Conservation (phyloP, 805 yeast genomes). For the Ogataea saltuana region DNA sequence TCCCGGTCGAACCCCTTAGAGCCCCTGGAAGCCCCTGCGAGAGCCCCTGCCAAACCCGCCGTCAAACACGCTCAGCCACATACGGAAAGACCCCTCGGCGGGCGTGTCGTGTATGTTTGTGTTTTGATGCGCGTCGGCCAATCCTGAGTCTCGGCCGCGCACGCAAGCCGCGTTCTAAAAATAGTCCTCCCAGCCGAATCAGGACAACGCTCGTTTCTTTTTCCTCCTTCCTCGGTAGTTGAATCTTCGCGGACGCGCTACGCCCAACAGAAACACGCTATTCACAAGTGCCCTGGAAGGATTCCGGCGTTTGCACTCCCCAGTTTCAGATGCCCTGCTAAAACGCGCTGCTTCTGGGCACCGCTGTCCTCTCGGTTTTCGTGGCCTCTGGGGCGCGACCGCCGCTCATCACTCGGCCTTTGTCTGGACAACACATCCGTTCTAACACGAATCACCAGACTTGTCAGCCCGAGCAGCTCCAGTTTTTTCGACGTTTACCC, state of each 20-base stretch:
- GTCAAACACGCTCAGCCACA: conserved; percentile 6
- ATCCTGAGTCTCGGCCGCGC: conserved; percentile 7
- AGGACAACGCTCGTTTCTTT: conserved; percentile 7
- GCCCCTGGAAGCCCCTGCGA: background rate
- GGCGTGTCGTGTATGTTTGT: conserved; percentile 5
- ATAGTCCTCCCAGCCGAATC: conserved; percentile 2
- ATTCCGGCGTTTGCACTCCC: too few relatives aligned
- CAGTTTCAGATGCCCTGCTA: too few relatives aligned
- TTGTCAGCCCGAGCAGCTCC: too few relatives aligned
- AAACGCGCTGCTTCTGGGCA: too few relatives aligned
- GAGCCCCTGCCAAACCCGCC: background rate
- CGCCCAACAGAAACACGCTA: too few relatives aligned
- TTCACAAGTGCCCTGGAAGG: too few relatives aligned
- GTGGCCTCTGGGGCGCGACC: too few relatives aligned
- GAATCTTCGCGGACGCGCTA: too few relatives aligned
- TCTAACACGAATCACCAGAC: too few relatives aligned
- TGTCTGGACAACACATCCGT: too few relatives aligned
- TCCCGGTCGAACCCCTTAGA: background rate
- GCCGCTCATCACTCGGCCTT: too few relatives aligned
- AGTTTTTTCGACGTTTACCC: background rate
- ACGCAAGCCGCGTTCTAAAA: background rate
- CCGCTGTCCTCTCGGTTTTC: too few relatives aligned
- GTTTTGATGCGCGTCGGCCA: conserved; percentile 7
- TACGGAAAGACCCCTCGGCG: background rate
- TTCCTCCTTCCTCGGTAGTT: background rate